These are phyloP conservation scores for Trichoderma gamsii DNA, from an alignment of 495 filamentous ascomycete genomes.

Conservation along the genomic window DNA sequence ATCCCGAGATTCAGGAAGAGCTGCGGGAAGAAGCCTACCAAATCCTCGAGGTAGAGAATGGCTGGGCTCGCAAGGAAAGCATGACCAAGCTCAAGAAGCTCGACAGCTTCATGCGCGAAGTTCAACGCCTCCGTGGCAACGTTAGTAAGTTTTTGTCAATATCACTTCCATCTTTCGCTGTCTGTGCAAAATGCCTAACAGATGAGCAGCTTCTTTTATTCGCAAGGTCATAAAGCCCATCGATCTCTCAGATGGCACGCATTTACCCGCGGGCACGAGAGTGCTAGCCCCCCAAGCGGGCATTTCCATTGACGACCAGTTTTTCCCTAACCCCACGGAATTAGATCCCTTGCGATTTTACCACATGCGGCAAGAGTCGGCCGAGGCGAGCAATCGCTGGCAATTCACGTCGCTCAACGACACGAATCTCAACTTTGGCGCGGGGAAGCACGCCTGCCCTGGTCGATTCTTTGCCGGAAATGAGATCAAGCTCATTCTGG, in stretches of 20 bases:
- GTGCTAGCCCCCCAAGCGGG: conserved; percentile 31
- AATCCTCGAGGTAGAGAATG: conserved; percentile 33
- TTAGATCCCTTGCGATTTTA: conserved; percentile 53
- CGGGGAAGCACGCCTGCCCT: conserved; percentile 49
- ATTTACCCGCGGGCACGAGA: conserved; percentile 35
- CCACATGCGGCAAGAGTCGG: conserved; percentile 35
- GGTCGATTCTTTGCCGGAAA: conserved; percentile 50
- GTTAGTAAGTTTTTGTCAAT: conserved; percentile 28
- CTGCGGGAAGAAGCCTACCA: conserved; percentile 43
- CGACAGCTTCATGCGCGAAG: conserved; percentile 53
- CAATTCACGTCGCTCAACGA: conserved; percentile 42
- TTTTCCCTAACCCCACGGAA: conserved; percentile 32
- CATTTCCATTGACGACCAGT: conserved; percentile 28
- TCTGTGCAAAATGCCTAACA: background rate
- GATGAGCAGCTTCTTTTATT: conserved; percentile 32
- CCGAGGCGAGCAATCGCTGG: conserved; percentile 25
- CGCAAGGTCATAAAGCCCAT: conserved; percentile 36
- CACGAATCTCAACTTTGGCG: conserved; percentile 44
- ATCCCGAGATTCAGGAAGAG: conserved; percentile 44
- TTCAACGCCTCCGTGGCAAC: conserved; percentile 38
- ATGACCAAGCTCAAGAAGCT: conserved; percentile 39
- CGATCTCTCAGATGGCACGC: conserved; percentile 39
- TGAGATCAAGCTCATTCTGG: conserved; percentile 45
- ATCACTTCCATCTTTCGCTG: background rate
- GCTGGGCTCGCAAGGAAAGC: conserved; percentile 33